Evolutionary conservation across 441 rosid species (phyloP).

Genomic region (Daphne laureola): DNA sequence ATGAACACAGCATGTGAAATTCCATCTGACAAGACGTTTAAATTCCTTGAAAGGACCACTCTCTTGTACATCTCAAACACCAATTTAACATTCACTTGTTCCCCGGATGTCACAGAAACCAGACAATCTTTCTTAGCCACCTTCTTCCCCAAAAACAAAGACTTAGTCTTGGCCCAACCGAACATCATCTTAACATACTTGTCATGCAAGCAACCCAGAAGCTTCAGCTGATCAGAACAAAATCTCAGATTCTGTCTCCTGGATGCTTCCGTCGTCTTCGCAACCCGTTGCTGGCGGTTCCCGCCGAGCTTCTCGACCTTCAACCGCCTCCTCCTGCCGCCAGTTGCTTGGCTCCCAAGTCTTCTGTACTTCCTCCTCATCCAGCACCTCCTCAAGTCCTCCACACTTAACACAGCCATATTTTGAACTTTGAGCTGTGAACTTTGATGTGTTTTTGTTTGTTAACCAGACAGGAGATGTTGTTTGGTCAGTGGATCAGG

Average conservation of each 20-base stretch:
- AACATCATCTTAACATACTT: constrained; percentile 22
- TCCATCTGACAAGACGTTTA: too few species aligned
- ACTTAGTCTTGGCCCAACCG: constrained; percentile 8
- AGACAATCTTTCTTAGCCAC: constrained; percentile 6
- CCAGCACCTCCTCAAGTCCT: constrained; percentile 19
- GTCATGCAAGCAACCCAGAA: constrained; percentile 19
- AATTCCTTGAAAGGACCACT: too few species aligned
- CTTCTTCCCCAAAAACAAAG: constrained; percentile 15
- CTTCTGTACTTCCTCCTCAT: constrained; percentile 15
- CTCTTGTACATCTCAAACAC: too few species aligned
- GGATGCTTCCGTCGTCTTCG: constrained; percentile 8
- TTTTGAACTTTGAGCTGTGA: too few species aligned
- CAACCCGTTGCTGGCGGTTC: neutral
- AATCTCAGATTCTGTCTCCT: constrained; percentile 7
- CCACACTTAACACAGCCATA: neutral
- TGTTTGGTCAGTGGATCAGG: neutral
- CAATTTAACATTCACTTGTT: too few species aligned
- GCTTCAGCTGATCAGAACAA: constrained; percentile 13
- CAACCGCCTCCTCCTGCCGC: constrained; percentile 1
- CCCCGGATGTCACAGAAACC: too few species aligned
- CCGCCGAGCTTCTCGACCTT: constrained; percentile 15
- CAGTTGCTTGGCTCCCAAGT: neutral
- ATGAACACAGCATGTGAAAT: too few species aligned
- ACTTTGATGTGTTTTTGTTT: neutral
- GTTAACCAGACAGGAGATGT: neutral